A percentile compares a stretch with the other conserved stretches of the same genome.
phyloP scores from a whole-genome alignment of 441 rosid genomes.

The Jatropha podagrica region DNA sequence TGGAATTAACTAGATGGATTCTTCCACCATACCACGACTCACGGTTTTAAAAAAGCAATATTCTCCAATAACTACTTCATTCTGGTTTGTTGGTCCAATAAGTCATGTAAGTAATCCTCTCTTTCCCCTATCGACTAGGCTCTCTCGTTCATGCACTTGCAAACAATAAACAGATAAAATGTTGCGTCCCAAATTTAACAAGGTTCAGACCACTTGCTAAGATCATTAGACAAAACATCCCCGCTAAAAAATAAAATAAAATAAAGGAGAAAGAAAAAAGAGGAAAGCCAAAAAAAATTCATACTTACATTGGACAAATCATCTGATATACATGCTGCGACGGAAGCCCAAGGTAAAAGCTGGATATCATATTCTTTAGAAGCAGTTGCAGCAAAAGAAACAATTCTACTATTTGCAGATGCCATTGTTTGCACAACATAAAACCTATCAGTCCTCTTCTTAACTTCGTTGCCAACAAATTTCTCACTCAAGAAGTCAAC shows the following conservation, averaged over 20 bases:
- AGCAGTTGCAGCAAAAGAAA: conserved; percentile 79
- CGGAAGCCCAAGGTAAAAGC: conserved; percentile 94
- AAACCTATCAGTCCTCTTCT: conserved; percentile 64
- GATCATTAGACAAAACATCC: background rate
- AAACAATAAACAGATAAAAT: background rate
- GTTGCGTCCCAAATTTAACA: background rate
- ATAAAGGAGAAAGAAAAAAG: background rate
- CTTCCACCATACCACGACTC: background rate
- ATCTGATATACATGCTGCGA: conserved; percentile 91
- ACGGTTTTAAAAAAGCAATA: background rate
- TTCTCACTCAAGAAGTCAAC: conserved; percentile 77
- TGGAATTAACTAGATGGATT: background rate
- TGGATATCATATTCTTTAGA: conserved; percentile 94
- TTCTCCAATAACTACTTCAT: background rate
- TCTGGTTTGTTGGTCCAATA: background rate
- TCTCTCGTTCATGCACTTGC: background rate
- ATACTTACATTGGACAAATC: conserved; percentile 59
- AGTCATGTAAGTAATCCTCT: background rate
- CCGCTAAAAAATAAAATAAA: background rate
- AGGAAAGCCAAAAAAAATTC: conserved; percentile 1
- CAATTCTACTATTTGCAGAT: conserved; percentile 71
- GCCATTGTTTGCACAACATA: conserved; percentile 93
- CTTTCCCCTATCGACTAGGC: background rate
- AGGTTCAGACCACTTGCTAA: background rate
- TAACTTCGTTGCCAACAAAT: conserved; percentile 43